phyloP scores from a whole-genome alignment of 2,329 filamentous ascomycete genomes.

The Calonectria hawksworthii region DNA sequence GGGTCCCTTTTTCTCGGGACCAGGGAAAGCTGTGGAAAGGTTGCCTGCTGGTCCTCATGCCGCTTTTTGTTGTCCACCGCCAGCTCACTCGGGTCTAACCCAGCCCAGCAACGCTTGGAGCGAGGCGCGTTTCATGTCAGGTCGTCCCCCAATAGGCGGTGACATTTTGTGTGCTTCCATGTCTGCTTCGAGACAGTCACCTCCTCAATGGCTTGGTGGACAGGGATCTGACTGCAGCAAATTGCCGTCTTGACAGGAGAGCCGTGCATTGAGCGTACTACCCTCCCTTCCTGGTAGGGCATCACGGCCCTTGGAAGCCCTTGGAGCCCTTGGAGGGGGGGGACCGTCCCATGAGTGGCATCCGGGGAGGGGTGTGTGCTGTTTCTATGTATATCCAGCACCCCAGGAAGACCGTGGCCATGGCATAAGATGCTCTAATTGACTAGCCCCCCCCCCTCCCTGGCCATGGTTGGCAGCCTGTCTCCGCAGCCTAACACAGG shows the following conservation, averaged over 20 bases:
- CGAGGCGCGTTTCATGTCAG: slow-evolving; percentile 46
- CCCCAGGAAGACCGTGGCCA: slow-evolving; percentile 60
- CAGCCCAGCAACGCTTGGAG: slow-evolving; percentile 40
- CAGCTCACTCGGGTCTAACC: slow-evolving; percentile 43
- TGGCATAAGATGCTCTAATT: slow-evolving; percentile 73
- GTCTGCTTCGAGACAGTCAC: slow-evolving; percentile 36
- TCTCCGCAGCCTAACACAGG: slow-evolving; percentile 46
- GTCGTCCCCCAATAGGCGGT: slow-evolving; percentile 43
- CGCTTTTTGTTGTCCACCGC: slow-evolving; percentile 37
- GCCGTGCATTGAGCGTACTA: slow-evolving; percentile 37
- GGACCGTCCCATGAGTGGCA: slow-evolving; percentile 20
- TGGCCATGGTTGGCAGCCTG: slow-evolving; percentile 52
- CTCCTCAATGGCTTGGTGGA: slow-evolving; percentile 35
- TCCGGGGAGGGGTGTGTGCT: slow-evolving; percentile 51
- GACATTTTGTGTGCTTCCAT: slow-evolving; percentile 35
- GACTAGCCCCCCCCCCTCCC: slow-evolving; percentile 63
- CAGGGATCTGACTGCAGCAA: slow-evolving; percentile 41
- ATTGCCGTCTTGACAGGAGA: slow-evolving; percentile 42
- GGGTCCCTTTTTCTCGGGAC: slow-evolving; percentile 26
- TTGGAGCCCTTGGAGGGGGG: slow-evolving; percentile 21
- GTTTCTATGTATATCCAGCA: slow-evolving; percentile 65
- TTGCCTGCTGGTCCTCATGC: slow-evolving; percentile 33
- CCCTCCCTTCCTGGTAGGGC: slow-evolving; percentile 40
- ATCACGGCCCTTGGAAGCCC: slow-evolving; percentile 27
- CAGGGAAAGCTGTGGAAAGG: slow-evolving; percentile 33